phyloP scores from a whole-genome alignment of 1,139 yeast species.

The Candida sanyaensis region DNA sequence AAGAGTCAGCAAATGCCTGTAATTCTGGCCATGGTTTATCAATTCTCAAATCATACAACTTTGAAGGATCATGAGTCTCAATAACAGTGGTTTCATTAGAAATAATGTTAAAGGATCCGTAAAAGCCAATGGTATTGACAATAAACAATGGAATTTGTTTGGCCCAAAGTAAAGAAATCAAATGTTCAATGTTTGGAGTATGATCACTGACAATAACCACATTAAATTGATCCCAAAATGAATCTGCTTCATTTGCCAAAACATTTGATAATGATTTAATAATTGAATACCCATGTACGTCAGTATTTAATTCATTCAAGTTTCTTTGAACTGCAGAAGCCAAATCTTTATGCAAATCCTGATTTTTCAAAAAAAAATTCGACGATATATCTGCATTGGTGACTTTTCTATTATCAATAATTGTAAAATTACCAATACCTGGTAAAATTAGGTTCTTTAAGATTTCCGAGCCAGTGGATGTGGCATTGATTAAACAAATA shows the following conservation, averaged over 20 bases:
- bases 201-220: constrained; percentile 53
- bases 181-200: constrained; percentile 15
- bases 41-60: constrained; percentile 67
- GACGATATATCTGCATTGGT: constrained; percentile 46
- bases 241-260: constrained; percentile 17
- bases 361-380: constrained; percentile 61
- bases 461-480: constrained; percentile 65
- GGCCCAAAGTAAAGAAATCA: constrained; percentile 43
- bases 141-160: constrained; percentile 55
- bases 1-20: constrained; percentile 48
- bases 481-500: constrained; percentile 63
- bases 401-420: constrained; percentile 52
- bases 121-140: constrained; percentile 62
- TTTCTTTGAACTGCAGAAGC: constrained; percentile 41
- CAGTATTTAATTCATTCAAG: constrained; percentile 61
- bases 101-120: constrained; percentile 61
- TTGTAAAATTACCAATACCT: constrained; percentile 70
- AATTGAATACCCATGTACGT: constrained; percentile 46
- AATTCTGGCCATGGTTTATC: constrained; percentile 79
- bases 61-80: constrained; percentile 73
- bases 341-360: constrained; percentile 45
- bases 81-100: constrained; percentile 59
- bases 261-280: constrained; percentile 21
- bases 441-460: constrained; percentile 80
- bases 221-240: constrained; percentile 53